Evolutionary conservation across 2,329 filamentous ascomycete species (phyloP), one percentile per base, ranked within the genome.

Genomic region (Trichothecium roseum): DNA sequence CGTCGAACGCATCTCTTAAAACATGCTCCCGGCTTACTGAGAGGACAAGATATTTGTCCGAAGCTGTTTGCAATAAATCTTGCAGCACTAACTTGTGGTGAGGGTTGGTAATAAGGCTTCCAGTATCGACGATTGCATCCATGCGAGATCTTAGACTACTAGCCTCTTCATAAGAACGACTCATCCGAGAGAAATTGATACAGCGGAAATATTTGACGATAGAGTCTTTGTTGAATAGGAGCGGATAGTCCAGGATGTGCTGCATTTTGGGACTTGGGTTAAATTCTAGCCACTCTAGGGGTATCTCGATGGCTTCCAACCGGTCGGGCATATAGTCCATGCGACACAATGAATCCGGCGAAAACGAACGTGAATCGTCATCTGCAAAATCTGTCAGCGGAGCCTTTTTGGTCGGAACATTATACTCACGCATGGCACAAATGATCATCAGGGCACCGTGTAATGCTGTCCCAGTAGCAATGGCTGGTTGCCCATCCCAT

Each of bases 171-270:
- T 80, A 87, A 13, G 81, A 74, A 39, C 78, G 74, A 45, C 80
- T 84, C 89, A 96, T 96, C 13, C 73, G 72, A 0, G 84, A 76
- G 48, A 91, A 86, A 52, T 94, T 95, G 49, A 94, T 79, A 4
- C 85, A 76, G 14, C 89, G 79, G 54, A 96, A 95, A 53, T 87
- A 94, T 0, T 77, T 78, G 3, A 94, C 80, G 3, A 94, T 62
- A 2, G 76, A 75, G 0, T 78, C 69, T 0, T 79, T 70, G 15
- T 72, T 77, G 48, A 95, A 94, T 0, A 96, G 66, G 50, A 82
- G 93, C 0, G 84, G 77, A 43, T 82, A 85, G 39, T 87, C 79
- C 4, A 96, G 63, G 1, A 96, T 62, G 55, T 95, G 87, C 16
- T 79, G 62, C 18, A 64, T 74, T 45, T 78, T 77, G 40, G 68